Percentiles rank a stretch among this genome's conserved stretches.
phyloP scores from a whole-genome alignment of 164 flowering plant species.

The Brasenia schreberi region DNA sequence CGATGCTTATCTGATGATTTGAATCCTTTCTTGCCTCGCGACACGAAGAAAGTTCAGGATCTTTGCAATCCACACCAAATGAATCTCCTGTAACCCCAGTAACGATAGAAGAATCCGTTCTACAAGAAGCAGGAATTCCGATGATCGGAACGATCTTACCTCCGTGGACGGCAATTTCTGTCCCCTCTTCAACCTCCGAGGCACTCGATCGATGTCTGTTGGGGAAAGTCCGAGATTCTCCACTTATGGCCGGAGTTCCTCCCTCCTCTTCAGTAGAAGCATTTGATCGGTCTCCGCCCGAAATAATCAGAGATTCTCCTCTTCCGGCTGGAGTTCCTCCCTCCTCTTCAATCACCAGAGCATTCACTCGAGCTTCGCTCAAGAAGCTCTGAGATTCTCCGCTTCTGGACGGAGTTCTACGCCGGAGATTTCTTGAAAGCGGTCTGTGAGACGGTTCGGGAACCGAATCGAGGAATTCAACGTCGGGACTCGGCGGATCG shows the following conservation, averaged over 20 bases:
- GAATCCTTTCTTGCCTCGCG: not conserved
- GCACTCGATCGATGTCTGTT: not conserved
- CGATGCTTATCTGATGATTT: not conserved
- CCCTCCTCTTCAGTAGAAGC: not conserved
- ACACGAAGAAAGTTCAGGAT: not conserved
- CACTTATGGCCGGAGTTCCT: constrained; percentile 7
- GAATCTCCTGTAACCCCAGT: not conserved
- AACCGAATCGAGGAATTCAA: constrained; percentile 5
- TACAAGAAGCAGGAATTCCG: not conserved
- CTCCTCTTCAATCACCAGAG: not conserved
- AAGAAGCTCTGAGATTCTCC: not conserved
- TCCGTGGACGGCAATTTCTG: not conserved
- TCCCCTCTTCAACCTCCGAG: not conserved
- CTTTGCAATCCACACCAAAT: constrained; percentile 2
- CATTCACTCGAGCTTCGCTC: not conserved
- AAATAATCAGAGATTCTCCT: not conserved
- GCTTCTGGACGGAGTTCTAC: constrained; percentile 10
- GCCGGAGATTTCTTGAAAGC: constrained; percentile 13
- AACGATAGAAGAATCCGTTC: not conserved
- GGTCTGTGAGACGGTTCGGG: constrained; percentile 1
- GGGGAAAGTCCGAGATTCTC: not conserved
- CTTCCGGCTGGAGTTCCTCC: constrained; percentile 6
- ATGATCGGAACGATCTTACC: not conserved
- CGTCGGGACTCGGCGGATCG: constrained; percentile 11
- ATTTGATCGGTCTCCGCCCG: constrained; percentile 1